Evolutionary conservation across 345 rosid species (phyloP).

Genomic region (Lepidium aucheri): DNA sequence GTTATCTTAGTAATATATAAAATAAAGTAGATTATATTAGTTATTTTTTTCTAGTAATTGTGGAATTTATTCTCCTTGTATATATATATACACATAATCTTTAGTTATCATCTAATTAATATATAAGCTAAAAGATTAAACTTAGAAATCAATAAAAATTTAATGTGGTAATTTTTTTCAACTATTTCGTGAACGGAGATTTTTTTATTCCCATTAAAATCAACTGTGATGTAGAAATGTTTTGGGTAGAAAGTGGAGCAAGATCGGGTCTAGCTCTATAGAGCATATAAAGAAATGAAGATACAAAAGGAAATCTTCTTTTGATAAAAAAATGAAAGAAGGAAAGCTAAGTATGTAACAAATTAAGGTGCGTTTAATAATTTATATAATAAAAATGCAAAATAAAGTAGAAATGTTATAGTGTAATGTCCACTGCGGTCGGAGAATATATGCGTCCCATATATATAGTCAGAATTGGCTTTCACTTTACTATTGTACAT

Average conservation of each 20-base stretch:
- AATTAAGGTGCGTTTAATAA: neutral
- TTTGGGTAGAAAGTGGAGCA: neutral
- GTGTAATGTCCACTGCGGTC: constrained; percentile 27
- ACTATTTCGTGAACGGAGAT: too few species aligned
- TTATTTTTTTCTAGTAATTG: neutral
- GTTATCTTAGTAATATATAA: too few species aligned
- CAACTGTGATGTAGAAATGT: neutral
- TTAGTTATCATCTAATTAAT: neutral
- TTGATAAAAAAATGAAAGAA: neutral
- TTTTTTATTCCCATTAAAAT: too few species aligned
- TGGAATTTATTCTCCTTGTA: neutral
- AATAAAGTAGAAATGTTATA: neutral
- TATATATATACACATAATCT: neutral
- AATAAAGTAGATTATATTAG: too few species aligned
- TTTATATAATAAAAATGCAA: neutral
- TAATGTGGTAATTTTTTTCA: too few species aligned
- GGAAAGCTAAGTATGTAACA: neutral
- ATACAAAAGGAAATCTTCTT: constrained; percentile 15
- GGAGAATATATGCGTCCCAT: constrained; percentile 26
- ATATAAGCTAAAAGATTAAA: too few species aligned
- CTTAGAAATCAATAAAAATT: too few species aligned
- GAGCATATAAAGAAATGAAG: constrained; percentile 1
- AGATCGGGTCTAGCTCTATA: constrained; percentile 2
- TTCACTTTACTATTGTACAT: neutral
- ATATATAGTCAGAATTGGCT: constrained; percentile 6